Base-by-base conservation (phyloP, 768 basidiomycete species). In the Gymnopilus dilepis region DNA sequence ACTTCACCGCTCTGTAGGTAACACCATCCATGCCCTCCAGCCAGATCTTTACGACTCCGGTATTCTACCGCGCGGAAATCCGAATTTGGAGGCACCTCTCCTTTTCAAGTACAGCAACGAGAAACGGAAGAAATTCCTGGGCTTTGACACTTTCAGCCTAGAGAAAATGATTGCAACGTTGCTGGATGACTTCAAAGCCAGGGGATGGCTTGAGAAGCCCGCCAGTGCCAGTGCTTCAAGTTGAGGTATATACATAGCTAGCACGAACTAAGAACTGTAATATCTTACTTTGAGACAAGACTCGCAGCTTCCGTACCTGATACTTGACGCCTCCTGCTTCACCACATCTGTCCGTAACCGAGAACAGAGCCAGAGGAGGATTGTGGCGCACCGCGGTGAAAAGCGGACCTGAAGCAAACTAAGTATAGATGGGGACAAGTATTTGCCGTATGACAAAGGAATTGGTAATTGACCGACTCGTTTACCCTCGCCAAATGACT, bases 81-180 rank as follows among this genome's bases (percentile, higher is more conserved):
- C 60, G 7, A 34, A 58, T 12, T 42, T 62, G 28, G 57, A 51
- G 8, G 42, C 28, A 7, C 30, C 51, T 7, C 21, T 62, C 9
- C 31, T 55, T 1, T 61, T 45, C 21, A 43, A 42, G 9, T 59
- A 54, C 24, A 59, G 56, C 21, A 21, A 24, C 11, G 56, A 61
- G 42, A 65, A 65, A 24, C 52, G 56, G 7, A 55, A 61, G 22
- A 28, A 24, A 31, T 42, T 65, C 7, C 52, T 65, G 2, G 64
- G 64, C 1, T 24, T 65, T 5, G 37, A 58, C 19, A 61, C 61
- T 13, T 54, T 19, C 6, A 50, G 26, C 37, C 21, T 26, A 11
- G 53, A 61, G 30, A 37, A 61, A 17, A 61, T 42, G 11, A 12
- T 47, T 5, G 21, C 11, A 6, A 54, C 48, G 30, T 47, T 48